These are phyloP conservation scores for Hygrophila difformis DNA, from an alignment of 257 asterid genomes.

Conservation along the genomic window DNA sequence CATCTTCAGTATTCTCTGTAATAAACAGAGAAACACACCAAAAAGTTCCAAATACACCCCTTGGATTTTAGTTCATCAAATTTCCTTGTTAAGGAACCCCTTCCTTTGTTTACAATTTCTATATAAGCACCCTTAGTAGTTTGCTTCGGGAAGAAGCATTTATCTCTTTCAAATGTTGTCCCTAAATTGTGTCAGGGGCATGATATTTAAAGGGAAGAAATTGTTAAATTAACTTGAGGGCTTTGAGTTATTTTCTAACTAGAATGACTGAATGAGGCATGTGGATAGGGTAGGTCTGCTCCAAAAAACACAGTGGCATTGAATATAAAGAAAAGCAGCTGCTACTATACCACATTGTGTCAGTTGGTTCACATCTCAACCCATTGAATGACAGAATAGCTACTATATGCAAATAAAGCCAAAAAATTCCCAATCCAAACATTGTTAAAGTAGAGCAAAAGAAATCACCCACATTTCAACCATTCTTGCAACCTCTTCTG, in stretches of 20 bases:
- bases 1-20: not conserved
- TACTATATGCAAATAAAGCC: slow-evolving; percentile 18
- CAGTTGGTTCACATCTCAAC: slow-evolving; percentile 18
- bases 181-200: too few species aligned
- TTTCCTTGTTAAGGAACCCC: too few species aligned
- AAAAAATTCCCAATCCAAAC: slow-evolving; percentile 7
- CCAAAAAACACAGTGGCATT: slow-evolving; percentile 21
- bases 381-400: not conserved
- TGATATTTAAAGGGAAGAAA: too few species aligned
- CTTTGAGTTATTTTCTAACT: too few species aligned
- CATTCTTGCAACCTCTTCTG: slow-evolving; percentile 78
- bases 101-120: too few species aligned
- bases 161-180: too few species aligned
- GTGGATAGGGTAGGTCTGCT: slow-evolving; percentile 42
- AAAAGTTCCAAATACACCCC: not conserved
- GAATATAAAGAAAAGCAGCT: slow-evolving; percentile 26
- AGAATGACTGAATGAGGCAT: slow-evolving; percentile 6
- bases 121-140: too few species aligned
- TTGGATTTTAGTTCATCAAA: too few species aligned
- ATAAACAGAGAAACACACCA: not conserved
- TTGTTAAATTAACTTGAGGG: too few species aligned
- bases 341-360: slow-evolving; percentile 23
- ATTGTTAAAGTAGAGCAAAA: not conserved
- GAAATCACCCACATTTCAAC: slow-evolving; percentile 66
- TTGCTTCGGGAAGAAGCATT: too few species aligned